A percentile compares a stretch with the other conserved stretches of the same genome.
These are phyloP conservation scores for Penicillium aurantiogriseum DNA, from an alignment of 2,329 filamentous ascomycete genomes.

Conservation along the genomic window DNA sequence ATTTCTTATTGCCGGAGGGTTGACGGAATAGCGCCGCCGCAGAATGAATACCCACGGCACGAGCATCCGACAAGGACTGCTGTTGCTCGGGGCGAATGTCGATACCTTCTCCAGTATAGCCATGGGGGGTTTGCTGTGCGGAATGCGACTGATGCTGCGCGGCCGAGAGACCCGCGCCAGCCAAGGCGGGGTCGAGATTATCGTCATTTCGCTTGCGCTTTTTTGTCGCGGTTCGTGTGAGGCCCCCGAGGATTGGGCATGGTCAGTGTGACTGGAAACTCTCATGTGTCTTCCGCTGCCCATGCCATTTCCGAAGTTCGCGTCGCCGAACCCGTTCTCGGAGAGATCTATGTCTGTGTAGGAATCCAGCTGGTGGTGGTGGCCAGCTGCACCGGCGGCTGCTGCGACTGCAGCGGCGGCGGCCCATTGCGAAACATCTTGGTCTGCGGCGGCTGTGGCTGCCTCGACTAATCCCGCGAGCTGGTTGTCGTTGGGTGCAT, in stretches of 20 bases:
- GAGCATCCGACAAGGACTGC: slow-evolving; percentile 45
- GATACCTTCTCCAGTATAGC: slow-evolving; percentile 32
- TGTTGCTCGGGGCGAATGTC: slow-evolving; percentile 39
- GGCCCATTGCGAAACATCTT: slow-evolving; percentile 42
- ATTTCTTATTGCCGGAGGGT: slow-evolving; percentile 53
- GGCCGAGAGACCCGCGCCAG: slow-evolving; percentile 26
- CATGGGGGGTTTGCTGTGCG: slow-evolving; percentile 27
- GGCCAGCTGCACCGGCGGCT: slow-evolving; percentile 48
- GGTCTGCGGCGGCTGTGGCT: slow-evolving; percentile 45
- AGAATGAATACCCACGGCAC: slow-evolving; percentile 53
- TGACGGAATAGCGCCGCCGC: slow-evolving; percentile 55
- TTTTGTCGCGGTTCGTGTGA: slow-evolving; percentile 38
- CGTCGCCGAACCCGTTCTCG: slow-evolving; percentile 41
- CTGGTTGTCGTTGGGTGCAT: slow-evolving; percentile 43
- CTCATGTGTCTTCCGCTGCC: slow-evolving; percentile 28
- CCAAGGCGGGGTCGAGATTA: slow-evolving; percentile 38
- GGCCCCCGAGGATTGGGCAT: slow-evolving; percentile 31
- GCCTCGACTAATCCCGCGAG: slow-evolving; percentile 48
- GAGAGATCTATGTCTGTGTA: slow-evolving; percentile 43
- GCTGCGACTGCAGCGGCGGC: slow-evolving; percentile 48
- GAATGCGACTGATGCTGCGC: slow-evolving; percentile 27
- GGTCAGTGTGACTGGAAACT: slow-evolving; percentile 28
- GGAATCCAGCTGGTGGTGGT: slow-evolving; percentile 41
- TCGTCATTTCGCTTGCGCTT: slow-evolving; percentile 45
- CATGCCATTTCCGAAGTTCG: slow-evolving; percentile 32